Base-by-base conservation (phyloP, 352 stramenopile genomes). In the Pythium brachiatum region DNA sequence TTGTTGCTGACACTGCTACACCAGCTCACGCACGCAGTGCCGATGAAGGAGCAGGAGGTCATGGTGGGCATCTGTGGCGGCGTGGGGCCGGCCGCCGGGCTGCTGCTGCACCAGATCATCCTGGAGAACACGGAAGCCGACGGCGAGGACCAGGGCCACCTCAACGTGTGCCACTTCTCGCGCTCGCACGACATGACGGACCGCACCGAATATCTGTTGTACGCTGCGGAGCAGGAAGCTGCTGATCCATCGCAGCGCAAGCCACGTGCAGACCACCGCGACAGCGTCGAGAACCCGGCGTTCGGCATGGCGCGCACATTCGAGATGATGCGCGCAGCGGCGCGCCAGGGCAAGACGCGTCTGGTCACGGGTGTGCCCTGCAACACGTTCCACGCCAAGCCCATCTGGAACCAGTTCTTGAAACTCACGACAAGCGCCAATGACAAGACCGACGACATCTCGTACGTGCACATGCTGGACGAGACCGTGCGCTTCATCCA, bases 121-220 rank as follows among this genome's bases (percentile, higher is more conserved):
- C 69, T 92, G 23, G 61, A 89, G 53, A 73, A 92, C 62, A 92
- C 83, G 6, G 72, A 84, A 54, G 88, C 73, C 56, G 69, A 74
- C 47, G 83, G 83, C 43, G 60, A 71, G 36, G 83, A 92, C 63
- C 77, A 89, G 47, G 76, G 83, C 8, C 81, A 90, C 43, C 68
- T 92, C 46, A 76, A 78, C 38, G 78, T 92, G 39, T 78, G 68
- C 60, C 83, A 92, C 66, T 78, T 92, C 27, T 92, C 83, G 23
- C 80, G 83, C 31, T 89, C 81, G 46, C 72, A 88, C 25, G 81
- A 92, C 56, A 88, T 92, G 72, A 87, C 83, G 21, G 83, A 90
- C 56, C 79, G 83, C 53, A 84, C 79, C 41, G 74, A 84, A 73
- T 89, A 75, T 53, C 58, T 90, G 31, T 65, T 76, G 13, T 73